A percentile compares a stretch with the other conserved stretches of the same genome.
These are phyloP conservation scores for Gnomoniopsis sp. DNA, from an alignment of 2,329 filamentous ascomycete species.

Conservation along the genomic window DNA sequence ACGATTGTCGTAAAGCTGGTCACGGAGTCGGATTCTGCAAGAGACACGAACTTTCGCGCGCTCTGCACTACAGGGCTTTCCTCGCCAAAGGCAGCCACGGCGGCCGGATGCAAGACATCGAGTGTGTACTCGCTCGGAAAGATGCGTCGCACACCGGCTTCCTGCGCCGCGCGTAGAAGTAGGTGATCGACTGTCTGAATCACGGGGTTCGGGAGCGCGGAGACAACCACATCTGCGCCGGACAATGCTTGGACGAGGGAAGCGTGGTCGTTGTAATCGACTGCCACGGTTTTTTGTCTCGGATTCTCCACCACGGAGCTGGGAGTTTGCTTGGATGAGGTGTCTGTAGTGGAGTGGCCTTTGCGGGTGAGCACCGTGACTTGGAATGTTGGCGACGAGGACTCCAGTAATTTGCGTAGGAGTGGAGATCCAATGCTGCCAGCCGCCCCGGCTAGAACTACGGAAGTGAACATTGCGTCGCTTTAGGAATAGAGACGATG, in stretches of 20 bases:
- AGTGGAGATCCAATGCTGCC: neutral
- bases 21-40: neutral
- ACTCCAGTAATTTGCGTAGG: neutral
- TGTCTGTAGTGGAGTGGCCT: too few species aligned
- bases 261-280: neutral
- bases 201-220: neutral
- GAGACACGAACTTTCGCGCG: neutral
- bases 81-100: neutral
- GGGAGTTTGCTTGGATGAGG: neutral
- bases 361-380: neutral
- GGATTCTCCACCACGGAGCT: neutral
- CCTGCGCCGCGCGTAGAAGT: neutral
- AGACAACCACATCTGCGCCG: neutral
- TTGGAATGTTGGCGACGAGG: neutral
- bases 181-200: neutral
- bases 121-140: conserved; percentile 4
- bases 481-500: neutral
- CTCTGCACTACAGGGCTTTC: neutral
- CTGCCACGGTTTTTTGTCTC: neutral
- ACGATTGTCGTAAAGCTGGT: neutral
- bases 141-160: neutral
- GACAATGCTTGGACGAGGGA: neutral
- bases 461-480: neutral
- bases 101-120: neutral
- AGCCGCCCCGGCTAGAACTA: neutral